Evolutionary conservation across 495 filamentous ascomycete genomes (phyloP).

Genomic region (Penicillium canariense): DNA sequence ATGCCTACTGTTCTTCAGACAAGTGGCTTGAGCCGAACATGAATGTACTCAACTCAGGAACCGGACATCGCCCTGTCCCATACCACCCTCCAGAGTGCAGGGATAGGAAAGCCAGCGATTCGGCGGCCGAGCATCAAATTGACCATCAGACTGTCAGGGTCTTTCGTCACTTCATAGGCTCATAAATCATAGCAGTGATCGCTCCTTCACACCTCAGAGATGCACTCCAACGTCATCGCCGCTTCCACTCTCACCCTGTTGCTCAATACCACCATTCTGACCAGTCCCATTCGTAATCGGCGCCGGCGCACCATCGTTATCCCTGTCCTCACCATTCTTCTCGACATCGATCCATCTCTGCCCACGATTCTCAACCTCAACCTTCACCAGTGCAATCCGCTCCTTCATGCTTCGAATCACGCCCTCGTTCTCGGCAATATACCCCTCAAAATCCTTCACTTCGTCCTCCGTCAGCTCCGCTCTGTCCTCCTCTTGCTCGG

Average conservation of each 20-base stretch:
- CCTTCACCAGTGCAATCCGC: conserved; percentile 63
- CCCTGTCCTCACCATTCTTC: conserved; percentile 17
- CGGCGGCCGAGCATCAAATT: no score
- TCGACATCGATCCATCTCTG: conserved; percentile 62
- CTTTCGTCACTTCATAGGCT: background rate
- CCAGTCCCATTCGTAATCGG: conserved; percentile 32
- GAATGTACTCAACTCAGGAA: no score
- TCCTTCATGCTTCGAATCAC: conserved; percentile 73
- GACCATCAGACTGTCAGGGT: no score
- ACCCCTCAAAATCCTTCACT: conserved; percentile 51
- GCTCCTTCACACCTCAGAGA: conserved; percentile 41
- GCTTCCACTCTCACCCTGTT: conserved; percentile 10
- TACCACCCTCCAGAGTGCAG: no score
- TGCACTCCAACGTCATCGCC: conserved; percentile 63
- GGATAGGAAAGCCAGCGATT: no score
- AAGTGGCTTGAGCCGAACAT: no score
- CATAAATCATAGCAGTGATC: background rate
- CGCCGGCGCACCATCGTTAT: conserved; percentile 8
- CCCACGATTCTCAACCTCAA: conserved; percentile 74
- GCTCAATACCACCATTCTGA: conserved; percentile 25
- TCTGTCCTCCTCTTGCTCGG: conserved; percentile 42
- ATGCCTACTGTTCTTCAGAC: no score
- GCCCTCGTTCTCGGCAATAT: conserved; percentile 64
- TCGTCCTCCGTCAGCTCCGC: conserved; percentile 62
- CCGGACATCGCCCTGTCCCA: no score